Evolutionary conservation across 768 basidiomycete species (phyloP).

Genomic region (Peribolospora baueri): DNA sequence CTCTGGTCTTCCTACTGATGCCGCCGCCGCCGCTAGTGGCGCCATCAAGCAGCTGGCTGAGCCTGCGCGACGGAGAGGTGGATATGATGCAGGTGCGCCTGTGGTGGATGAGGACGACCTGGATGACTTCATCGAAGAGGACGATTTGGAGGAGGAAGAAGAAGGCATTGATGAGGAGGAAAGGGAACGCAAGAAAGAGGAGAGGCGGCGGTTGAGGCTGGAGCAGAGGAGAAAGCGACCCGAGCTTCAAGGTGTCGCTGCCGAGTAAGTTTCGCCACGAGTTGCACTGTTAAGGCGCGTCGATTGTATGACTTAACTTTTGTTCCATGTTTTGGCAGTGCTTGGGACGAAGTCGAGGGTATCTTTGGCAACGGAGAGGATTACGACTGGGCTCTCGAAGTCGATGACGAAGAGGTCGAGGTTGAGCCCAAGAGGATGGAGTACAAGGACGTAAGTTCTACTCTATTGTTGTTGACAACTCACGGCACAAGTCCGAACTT

Average conservation of each 20-base stretch:
- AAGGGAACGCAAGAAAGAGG: constrained; percentile 43
- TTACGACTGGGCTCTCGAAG: constrained; percentile 72
- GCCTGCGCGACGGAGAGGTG: no score
- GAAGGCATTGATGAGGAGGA: constrained; percentile 47
- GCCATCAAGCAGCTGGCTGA: no score
- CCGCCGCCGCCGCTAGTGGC: no score
- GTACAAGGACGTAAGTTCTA: constrained; percentile 49
- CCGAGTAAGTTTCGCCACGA: constrained; percentile 34
- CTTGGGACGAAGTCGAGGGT: constrained; percentile 85
- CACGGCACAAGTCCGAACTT: neutral
- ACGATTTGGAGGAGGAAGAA: constrained; percentile 27
- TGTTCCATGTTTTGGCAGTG: constrained; percentile 14
- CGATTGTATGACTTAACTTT: neutral
- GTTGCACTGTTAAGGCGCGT: neutral
- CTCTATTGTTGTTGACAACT: constrained; percentile 11
- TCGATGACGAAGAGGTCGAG: constrained; percentile 39
- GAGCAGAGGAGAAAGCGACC: constrained; percentile 39
- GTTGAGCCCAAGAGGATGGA: constrained; percentile 44
- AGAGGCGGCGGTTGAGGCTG: constrained; percentile 24
- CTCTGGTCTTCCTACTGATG: no score
- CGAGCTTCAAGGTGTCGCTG: constrained; percentile 55
- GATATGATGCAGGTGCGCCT: constrained; percentile 29
- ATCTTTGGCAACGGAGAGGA: constrained; percentile 93
- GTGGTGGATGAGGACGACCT: constrained; percentile 59
- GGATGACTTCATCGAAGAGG: constrained; percentile 40